A percentile compares a stretch with the other conserved stretches of the same genome.
Conservation (phyloP, 768 basidiomycete genomes). For the Leccinellum rugosiceps region DNA sequence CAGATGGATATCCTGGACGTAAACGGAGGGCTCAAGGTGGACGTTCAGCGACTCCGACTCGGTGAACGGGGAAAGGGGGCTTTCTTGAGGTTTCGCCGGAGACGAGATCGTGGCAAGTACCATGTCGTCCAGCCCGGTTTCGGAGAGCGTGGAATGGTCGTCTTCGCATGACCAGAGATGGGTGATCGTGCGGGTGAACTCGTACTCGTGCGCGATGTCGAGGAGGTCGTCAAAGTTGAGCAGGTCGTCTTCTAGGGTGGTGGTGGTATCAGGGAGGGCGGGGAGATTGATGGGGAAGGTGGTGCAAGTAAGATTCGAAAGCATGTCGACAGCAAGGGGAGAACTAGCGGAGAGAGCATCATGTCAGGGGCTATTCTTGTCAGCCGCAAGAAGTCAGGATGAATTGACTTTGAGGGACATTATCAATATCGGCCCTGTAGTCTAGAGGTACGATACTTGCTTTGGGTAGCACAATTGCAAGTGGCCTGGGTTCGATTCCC, state of each 20-base stretch:
- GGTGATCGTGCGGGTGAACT: slow-evolving; percentile 23
- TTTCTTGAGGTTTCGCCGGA: slow-evolving; percentile 2
- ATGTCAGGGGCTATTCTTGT: slow-evolving; percentile 1
- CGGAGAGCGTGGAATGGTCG: slow-evolving; percentile 4
- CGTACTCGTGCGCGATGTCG: slow-evolving; percentile 29
- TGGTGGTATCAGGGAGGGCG: background rate
- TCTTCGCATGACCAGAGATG: slow-evolving; percentile 20
- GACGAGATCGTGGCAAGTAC: slow-evolving; percentile 7
- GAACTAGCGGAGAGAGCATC: background rate
- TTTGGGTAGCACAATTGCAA: slow-evolving; percentile 34
- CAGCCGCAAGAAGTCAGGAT: slow-evolving; percentile 10
- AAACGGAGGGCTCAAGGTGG: background rate
- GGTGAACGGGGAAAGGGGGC: background rate
- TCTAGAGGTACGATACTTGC: slow-evolving; percentile 40
- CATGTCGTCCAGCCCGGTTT: slow-evolving; percentile 19
- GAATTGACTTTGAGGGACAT: no score
- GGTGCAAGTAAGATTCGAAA: slow-evolving; percentile 14
- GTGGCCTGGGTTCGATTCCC: slow-evolving; percentile 40
- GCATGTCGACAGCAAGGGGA: slow-evolving; percentile 20
- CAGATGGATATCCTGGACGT: background rate
- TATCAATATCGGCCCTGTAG: slow-evolving; percentile 24
- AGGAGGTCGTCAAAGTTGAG: slow-evolving; percentile 28
- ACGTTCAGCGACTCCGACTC: background rate
- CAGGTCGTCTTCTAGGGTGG: background rate
- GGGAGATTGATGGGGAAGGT: slow-evolving; percentile 7